Conservation (phyloP, 495 filamentous ascomycete species). For the Annulohypoxylon nitens region DNA sequence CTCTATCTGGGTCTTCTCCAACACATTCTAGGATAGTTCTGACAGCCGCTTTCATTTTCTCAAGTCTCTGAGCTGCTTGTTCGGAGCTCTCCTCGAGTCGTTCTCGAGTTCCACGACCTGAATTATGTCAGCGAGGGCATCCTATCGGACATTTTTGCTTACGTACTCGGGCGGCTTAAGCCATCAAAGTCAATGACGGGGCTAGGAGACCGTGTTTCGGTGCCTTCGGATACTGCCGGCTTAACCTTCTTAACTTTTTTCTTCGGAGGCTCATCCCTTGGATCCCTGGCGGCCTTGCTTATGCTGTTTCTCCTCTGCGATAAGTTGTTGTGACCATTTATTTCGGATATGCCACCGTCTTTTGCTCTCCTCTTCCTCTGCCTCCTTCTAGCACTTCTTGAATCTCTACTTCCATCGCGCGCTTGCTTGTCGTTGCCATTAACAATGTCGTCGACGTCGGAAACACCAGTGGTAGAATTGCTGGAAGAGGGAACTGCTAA, state of each 20-base stretch:
- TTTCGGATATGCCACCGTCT: slow-evolving; percentile 48
- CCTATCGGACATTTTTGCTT: background rate
- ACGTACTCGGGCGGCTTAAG: slow-evolving; percentile 76
- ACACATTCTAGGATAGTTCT: slow-evolving; percentile 94
- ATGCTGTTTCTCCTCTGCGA: slow-evolving; percentile 64
- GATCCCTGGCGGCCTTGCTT: slow-evolving; percentile 79
- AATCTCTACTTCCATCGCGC: slow-evolving; percentile 26
- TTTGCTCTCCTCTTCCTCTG: slow-evolving; percentile 45
- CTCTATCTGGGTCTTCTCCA: slow-evolving; percentile 93
- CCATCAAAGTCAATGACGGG: slow-evolving; percentile 83
- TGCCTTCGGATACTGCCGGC: slow-evolving; percentile 49
- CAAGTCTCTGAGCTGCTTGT: slow-evolving; percentile 75
- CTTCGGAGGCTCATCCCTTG: slow-evolving; percentile 73
- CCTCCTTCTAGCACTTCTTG: slow-evolving; percentile 44
- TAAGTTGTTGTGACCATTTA: slow-evolving; percentile 43
- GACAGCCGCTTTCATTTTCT: slow-evolving; percentile 86
- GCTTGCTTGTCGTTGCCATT: slow-evolving; percentile 40
- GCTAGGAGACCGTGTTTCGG: slow-evolving; percentile 62
- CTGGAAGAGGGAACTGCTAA: slow-evolving; percentile 22
- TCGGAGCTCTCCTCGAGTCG: slow-evolving; percentile 82
- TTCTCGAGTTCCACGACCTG: slow-evolving; percentile 82
- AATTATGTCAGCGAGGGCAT: slow-evolving; percentile 21
- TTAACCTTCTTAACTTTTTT: slow-evolving; percentile 54
- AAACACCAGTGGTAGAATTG: slow-evolving; percentile 35
- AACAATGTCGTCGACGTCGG: slow-evolving; percentile 44